Conservation (phyloP, 805 yeast species). For the Schizosaccharomyces lindneri region DNA sequence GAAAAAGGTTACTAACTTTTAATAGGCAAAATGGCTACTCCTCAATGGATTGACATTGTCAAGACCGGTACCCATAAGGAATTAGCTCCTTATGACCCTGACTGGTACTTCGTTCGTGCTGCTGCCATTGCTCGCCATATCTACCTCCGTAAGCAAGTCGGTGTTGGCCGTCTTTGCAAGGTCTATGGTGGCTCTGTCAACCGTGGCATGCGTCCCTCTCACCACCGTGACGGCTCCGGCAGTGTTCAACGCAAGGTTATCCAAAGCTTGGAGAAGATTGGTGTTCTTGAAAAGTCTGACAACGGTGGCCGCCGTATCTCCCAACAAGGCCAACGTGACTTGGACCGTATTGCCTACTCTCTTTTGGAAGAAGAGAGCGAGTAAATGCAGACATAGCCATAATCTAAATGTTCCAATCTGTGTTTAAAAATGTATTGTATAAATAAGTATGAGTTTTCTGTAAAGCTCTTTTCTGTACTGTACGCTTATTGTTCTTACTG, state of each 20-base stretch:
- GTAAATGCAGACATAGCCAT: not conserved
- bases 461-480: too few species aligned
- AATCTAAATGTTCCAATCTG: not conserved
- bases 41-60: constrained; percentile 98
- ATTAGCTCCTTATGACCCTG: constrained; percentile 98
- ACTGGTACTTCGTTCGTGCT: constrained; percentile 67
- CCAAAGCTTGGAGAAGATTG: constrained; percentile 95
- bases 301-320: constrained; percentile 99
- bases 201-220: constrained; percentile 98
- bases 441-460: too few species aligned
- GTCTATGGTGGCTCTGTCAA: constrained; percentile 96
- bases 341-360: constrained; percentile 40
- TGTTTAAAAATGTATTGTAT: too few species aligned
- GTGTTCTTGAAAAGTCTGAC: constrained; percentile 85
- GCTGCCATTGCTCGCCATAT: constrained; percentile 99
- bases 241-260: constrained; percentile 95
- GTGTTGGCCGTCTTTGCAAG: constrained; percentile 98
- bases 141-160: constrained; percentile 97
- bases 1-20: not conserved
- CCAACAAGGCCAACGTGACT: constrained; percentile 98
- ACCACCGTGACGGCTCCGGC: constrained; percentile 97
- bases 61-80: constrained; percentile 98
- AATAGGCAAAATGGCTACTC: constrained; percentile 69
- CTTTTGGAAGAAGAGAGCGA: constrained; percentile 7
- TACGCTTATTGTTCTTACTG: too few species aligned